Evolutionary conservation across 805 yeast species (phyloP).

Genomic region (Metschnikowia koreensis): DNA sequence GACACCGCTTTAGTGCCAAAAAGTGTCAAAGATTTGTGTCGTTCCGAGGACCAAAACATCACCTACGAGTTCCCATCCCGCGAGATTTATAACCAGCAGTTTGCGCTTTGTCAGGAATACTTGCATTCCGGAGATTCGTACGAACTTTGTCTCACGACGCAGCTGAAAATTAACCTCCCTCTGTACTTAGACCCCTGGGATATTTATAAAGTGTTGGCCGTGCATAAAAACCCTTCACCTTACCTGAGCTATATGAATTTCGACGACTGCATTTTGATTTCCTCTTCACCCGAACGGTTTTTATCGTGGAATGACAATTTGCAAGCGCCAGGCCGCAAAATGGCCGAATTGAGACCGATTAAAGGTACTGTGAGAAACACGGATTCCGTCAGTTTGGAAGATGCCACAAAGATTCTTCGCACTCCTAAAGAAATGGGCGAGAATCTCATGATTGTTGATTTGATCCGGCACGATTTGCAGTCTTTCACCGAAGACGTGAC

Average conservation of each 20-base stretch:
- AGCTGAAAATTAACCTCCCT: slow-evolving; percentile 58
- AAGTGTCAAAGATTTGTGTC: slow-evolving; percentile 26
- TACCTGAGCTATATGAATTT: slow-evolving; percentile 80
- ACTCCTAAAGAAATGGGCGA: slow-evolving; percentile 95
- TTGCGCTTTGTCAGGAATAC: slow-evolving; percentile 61
- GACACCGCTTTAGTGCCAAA: slow-evolving; percentile 24
- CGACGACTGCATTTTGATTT: slow-evolving; percentile 60
- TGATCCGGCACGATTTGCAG: slow-evolving; percentile 87
- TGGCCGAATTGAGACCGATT: slow-evolving; percentile 86
- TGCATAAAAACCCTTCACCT: slow-evolving; percentile 81
- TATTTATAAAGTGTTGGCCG: slow-evolving; percentile 68
- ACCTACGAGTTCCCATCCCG: slow-evolving; percentile 50
- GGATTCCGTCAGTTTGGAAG: slow-evolving; percentile 48
- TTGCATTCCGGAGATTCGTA: slow-evolving; percentile 85
- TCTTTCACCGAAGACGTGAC: slow-evolving; percentile 61
- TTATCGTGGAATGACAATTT: slow-evolving; percentile 63
- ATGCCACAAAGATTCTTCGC: slow-evolving; percentile 63
- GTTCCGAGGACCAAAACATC: slow-evolving; percentile 24
- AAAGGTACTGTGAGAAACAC: slow-evolving; percentile 89
- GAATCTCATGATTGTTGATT: slow-evolving; percentile 93
- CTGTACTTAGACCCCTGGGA: slow-evolving; percentile 62
- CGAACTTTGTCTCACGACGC: slow-evolving; percentile 86
- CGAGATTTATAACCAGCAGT: slow-evolving; percentile 51
- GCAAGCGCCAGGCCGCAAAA: slow-evolving; percentile 22
- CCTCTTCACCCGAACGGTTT: slow-evolving; percentile 95